Conservation (phyloP, 345 rosid species). For the Brassica napus region DNA sequence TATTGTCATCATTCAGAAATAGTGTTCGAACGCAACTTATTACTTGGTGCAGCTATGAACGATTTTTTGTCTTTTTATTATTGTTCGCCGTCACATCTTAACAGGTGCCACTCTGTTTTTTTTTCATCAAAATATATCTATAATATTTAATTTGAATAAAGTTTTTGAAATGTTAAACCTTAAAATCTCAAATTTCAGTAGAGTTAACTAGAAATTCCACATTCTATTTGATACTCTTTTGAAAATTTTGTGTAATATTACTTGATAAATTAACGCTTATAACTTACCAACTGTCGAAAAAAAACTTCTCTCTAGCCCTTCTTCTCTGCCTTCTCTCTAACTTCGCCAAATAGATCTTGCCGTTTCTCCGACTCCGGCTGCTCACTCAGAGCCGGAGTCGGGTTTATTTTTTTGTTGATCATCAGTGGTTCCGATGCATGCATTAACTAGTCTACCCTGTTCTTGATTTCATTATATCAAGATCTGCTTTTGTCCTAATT, state of each 20-base stretch:
- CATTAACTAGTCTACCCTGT: too few relatives aligned
- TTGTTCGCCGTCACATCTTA: background rate
- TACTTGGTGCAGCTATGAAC: conserved; percentile 5
- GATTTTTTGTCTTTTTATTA: background rate
- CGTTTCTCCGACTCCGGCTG: too few relatives aligned
- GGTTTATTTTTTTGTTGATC: too few relatives aligned
- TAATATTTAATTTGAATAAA: background rate
- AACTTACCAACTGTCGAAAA: background rate
- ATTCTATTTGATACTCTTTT: background rate
- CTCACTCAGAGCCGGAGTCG: too few relatives aligned
- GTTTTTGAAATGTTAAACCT: background rate
- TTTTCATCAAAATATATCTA: background rate
- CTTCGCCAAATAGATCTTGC: too few relatives aligned
- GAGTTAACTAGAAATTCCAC: background rate
- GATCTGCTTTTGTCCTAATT: too few relatives aligned
- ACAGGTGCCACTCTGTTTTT: background rate
- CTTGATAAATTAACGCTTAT: background rate
- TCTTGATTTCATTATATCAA: too few relatives aligned
- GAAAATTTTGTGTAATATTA: background rate
- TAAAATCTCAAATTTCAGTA: background rate
- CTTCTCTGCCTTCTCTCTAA: too few relatives aligned
- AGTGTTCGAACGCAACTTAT: conserved; percentile 9
- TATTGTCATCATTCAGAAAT: background rate
- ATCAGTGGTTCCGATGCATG: too few relatives aligned
- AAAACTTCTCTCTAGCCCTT: too few relatives aligned